Evolutionary conservation across 208 protist genomes (phyloP), one percentile per base, ranked within the genome.

Genomic region (Porcisia deanei): DNA sequence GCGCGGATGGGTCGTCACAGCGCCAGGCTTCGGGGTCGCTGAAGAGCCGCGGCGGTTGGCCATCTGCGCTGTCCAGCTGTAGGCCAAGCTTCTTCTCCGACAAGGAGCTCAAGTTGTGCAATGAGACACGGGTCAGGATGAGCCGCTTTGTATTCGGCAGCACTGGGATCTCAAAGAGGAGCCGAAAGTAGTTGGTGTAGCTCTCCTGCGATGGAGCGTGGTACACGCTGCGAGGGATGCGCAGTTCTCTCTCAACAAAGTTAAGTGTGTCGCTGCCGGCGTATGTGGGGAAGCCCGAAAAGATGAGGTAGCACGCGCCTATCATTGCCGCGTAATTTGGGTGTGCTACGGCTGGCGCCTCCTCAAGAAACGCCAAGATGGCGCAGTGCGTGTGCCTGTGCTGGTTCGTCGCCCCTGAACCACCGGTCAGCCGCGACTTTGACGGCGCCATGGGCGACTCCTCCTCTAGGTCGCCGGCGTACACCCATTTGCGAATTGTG

Each of bases 181-280:
- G 81, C 75, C 90, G 89, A 73, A 95, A 95, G 79, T 93, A 95
- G 65, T 91, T 93, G 71, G 88, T 85, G 77, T 93, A 95, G 72
- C 80, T 89, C 84, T 91, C 85, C 78, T 95, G 91, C 25, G 88
- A 93, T 9, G 88, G 81, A 0, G 81, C 80, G 74, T 92, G 89
- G 72, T 85, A 90, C 16, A 30, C 58, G 72, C 91, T 95, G 58
- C 83, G 86, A 10, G 52, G 14, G 59, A 95, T 79, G 57, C 85
- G 82, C 2, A 95, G 63, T 58, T 91, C 84, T 64, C 81, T 71
- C 77, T 95, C 89, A 0, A 95, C 85, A 72, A 87, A 88, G 30
- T 79, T 82, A 3, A 95, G 70, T 30, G 83, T 90, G 14, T 77
- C 86, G 52, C 73, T 89, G 34, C 88, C 88, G 52, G 77, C 76